Evolutionary conservation across 163 green algal species (phyloP).

Genomic region (Coccomyxa subellipsoidea): DNA sequence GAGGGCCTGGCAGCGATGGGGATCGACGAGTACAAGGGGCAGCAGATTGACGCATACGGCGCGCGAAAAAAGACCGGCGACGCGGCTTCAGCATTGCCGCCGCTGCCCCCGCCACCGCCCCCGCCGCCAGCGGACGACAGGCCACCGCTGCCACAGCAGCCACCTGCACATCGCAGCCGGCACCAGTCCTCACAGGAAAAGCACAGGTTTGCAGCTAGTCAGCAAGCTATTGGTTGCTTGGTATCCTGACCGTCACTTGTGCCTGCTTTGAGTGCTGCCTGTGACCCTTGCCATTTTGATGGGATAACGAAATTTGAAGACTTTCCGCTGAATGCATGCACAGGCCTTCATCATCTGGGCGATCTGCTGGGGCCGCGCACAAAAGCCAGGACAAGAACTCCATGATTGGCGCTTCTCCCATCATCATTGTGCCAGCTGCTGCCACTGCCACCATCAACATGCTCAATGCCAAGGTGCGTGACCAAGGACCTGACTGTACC

Average conservation of each 20-base stretch:
- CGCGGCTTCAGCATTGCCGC: not conserved
- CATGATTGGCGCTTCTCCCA: constrained; percentile 44
- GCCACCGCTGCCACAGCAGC: not conserved
- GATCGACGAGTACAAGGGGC: constrained; percentile 27
- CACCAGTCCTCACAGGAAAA: not conserved
- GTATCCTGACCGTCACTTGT: too few species aligned
- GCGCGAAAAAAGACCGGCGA: constrained; percentile 34
- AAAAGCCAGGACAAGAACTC: not conserved
- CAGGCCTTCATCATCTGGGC: not conserved
- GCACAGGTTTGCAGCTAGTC: not conserved
- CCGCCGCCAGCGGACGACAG: not conserved
- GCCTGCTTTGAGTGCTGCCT: too few species aligned
- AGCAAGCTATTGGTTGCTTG: not conserved
- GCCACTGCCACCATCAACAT: constrained; percentile 84
- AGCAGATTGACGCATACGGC: not conserved
- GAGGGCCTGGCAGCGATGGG: constrained; percentile 44
- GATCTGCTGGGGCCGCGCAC: not conserved
- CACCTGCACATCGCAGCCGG: not conserved
- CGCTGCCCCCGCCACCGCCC: not conserved
- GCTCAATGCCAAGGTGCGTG: constrained; percentile 59
- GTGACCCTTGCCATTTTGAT: too few species aligned
- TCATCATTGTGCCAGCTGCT: constrained; percentile 86
- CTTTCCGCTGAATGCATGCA: too few species aligned
- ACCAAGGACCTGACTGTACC: not conserved
- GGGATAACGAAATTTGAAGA: too few species aligned